Base-by-base conservation (phyloP, 2,329 filamentous ascomycete species). In the Lomentospora prolificans region DNA sequence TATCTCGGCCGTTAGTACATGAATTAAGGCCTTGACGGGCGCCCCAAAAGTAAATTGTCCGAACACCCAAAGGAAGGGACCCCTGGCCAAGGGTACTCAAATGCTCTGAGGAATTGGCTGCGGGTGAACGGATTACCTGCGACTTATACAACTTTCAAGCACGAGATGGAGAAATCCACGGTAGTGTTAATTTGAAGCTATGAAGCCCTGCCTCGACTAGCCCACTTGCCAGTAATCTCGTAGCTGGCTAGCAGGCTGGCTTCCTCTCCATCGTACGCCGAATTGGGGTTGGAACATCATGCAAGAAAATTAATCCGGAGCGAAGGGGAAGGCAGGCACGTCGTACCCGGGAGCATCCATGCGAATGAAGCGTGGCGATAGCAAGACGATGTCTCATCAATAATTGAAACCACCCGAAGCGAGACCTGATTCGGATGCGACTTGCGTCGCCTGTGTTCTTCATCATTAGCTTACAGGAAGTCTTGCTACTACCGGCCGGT, bases 1-100 rank as follows among this genome's bases (percentile, higher is more conserved):
- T 61, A 60, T 62, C 58, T 61, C 58, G 61, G 61, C 55, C 54
- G 55, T 61, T 60, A 60, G 58, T 52, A 57, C 46, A 53, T 59
- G 44, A 44, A 57, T 52, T 60, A 61, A 58, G 58, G 55, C 36
- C 8, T 22, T 53, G 39, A 33, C 58, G 57, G 56, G 54, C 59
- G 57, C 59, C 54, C 31, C 52, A 55, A n/a, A 36, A 51, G 53
- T 55, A 58, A 58, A 41, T 56, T 54, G 52, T 58, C 59, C 57
- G 56, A 56, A 55, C 55, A 51, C 48, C 33, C n/a, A 22, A n/a
- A 25, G 33, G 41, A 8, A 28, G 25, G 36, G 51, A 51, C 50
- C 48, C 51, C 58, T 39, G 22, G 19, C 30, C 52, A n/a, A 41
- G 14, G 25, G 12, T 50, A 46, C 10, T 33, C 53, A 46, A 51